Evolutionary conservation across 495 filamentous ascomycete species (phyloP).

Genomic region (Penicillium roqueforti): DNA sequence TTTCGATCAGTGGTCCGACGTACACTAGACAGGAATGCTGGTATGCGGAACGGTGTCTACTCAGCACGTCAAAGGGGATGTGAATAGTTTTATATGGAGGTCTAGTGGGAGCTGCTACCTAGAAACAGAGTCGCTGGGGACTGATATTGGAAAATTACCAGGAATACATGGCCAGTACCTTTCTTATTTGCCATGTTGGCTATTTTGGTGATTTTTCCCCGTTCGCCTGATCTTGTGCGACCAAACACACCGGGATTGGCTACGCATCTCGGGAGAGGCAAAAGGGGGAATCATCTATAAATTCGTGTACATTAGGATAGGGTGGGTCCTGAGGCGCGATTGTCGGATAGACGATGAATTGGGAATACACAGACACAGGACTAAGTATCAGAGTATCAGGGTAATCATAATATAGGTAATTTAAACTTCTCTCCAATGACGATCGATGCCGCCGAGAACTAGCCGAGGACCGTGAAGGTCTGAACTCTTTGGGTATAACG

Average conservation of each 20-base stretch:
- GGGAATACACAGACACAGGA: too few species aligned
- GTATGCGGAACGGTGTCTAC: conserved; percentile 13
- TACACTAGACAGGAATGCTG: conserved; percentile 15
- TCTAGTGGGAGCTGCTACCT: conserved; percentile 7
- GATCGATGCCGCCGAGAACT: conserved; percentile 22
- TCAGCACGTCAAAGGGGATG: not conserved
- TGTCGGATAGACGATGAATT: too few species aligned
- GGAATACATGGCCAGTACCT: not conserved
- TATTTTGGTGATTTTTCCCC: conserved; percentile 1
- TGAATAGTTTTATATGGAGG: not conserved
- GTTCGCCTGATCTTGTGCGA: conserved; percentile 6
- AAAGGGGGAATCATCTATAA: not conserved
- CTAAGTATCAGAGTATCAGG: not conserved
- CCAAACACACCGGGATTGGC: not conserved
- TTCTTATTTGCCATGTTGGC: not conserved
- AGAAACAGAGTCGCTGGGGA: not conserved
- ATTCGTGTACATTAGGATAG: not conserved
- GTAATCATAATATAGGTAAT: conserved; percentile 9
- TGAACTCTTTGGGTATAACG: conserved; percentile 22
- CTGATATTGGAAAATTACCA: conserved; percentile 1
- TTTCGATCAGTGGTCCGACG: too few species aligned
- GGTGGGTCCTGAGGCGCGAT: not conserved
- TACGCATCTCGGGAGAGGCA: conserved; percentile 1
- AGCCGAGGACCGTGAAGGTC: conserved; percentile 23
- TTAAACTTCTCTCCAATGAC: conserved; percentile 33